Percentiles rank a stretch among this genome's conserved stretches.
Conservation (phyloP, 306 rosid genomes). For the Gastrolobium villosum region DNA sequence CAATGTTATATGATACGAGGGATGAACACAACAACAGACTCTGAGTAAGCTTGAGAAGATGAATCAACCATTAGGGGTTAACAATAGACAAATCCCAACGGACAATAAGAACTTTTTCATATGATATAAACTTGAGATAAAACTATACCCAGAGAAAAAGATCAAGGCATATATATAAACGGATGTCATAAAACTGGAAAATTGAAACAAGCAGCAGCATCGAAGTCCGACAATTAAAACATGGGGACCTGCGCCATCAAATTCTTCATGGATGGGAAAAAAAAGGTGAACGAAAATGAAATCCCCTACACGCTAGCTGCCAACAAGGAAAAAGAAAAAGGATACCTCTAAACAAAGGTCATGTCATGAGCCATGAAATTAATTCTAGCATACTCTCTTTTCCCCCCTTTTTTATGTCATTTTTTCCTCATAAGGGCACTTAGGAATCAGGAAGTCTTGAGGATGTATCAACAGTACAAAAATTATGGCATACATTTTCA, state of each 20-base stretch:
- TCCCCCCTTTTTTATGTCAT: too few species aligned
- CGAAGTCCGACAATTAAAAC: slow-evolving; percentile 18
- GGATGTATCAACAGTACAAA: background rate
- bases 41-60: slow-evolving; percentile 17
- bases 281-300: background rate
- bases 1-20: background rate
- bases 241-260: background rate
- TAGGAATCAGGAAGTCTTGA: slow-evolving; percentile 11
- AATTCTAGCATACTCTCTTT: background rate
- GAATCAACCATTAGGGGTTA: background rate
- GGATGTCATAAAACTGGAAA: slow-evolving; percentile 9
- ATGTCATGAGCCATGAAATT: background rate
- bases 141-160: slow-evolving; percentile 9
- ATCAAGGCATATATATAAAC: background rate
- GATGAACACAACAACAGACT: background rate
- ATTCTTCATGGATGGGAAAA: slow-evolving; percentile 27
- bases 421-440: background rate
- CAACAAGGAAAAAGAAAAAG: slow-evolving; percentile 15
- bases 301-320: slow-evolving; percentile 1
- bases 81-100: slow-evolving; percentile 5
- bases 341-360: background rate
- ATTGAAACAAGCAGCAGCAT: slow-evolving; percentile 14
- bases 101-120: slow-evolving; percentile 14
- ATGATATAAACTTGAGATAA: slow-evolving; percentile 9
- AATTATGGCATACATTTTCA: slow-evolving; percentile 21